Evolutionary conservation across 2,329 filamentous ascomycete genomes (phyloP).

Genomic region (Decorospora gaudefroyi): DNA sequence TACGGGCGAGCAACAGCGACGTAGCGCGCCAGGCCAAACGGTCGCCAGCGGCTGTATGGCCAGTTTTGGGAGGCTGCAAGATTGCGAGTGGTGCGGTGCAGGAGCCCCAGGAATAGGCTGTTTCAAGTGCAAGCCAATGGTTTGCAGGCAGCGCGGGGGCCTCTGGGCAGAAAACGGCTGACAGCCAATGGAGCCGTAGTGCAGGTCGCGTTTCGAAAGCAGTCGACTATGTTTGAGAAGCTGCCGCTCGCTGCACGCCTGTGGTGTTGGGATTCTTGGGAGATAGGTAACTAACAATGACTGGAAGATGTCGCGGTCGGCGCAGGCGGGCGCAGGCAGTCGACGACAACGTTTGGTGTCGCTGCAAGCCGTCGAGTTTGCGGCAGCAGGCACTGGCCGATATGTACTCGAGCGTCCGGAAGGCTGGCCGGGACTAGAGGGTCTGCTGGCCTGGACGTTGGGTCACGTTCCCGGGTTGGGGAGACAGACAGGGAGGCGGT

Average conservation of each 20-base stretch:
- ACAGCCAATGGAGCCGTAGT: conserved; percentile 39
- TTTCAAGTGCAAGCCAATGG: conserved; percentile 44
- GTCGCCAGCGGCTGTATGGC: conserved; percentile 41
- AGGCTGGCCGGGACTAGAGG: conserved; percentile 21
- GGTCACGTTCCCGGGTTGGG: conserved; percentile 34
- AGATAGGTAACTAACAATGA: conserved; percentile 4
- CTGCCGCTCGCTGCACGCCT: conserved; percentile 30
- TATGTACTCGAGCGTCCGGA: conserved; percentile 27
- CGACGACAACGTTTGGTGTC: conserved; percentile 18
- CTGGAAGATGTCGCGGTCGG: conserved; percentile 15
- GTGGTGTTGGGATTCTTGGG: conserved; percentile 5
- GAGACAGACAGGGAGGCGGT: conserved; percentile 38
- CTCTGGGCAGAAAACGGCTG: conserved; percentile 35
- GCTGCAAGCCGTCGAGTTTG: conserved; percentile 13
- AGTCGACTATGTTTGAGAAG: conserved; percentile 37
- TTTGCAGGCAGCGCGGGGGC: conserved; percentile 28
- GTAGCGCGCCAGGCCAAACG: conserved; percentile 40
- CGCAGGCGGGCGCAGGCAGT: conserved; percentile 6
- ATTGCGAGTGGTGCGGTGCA: conserved; percentile 34
- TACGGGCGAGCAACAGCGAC: conserved; percentile 23
- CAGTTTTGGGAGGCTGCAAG: conserved; percentile 32
- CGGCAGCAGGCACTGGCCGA: conserved; percentile 20
- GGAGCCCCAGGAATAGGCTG: conserved; percentile 42
- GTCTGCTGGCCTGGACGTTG: conserved; percentile 30
- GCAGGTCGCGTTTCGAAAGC: conserved; percentile 41